Conservation (phyloP, 768 basidiomycete species). For the Boletus tomentosulus region DNA sequence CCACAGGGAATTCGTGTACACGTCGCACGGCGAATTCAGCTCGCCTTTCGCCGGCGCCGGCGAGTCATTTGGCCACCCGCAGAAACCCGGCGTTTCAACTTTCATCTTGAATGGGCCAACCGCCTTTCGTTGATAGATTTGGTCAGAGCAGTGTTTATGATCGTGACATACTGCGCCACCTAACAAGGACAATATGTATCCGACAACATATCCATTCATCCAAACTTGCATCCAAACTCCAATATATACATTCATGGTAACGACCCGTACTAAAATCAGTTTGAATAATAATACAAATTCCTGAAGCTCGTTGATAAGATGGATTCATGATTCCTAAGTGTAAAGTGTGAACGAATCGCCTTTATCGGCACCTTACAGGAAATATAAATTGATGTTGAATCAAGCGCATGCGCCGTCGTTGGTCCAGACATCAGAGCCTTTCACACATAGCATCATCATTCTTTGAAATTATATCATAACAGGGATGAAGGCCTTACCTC, state of each 20-base stretch:
- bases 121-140: no score
- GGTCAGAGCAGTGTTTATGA: no score
- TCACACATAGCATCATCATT: neutral
- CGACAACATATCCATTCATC: no score
- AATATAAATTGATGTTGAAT: neutral
- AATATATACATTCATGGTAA: neutral
- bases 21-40: no score
- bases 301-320: neutral
- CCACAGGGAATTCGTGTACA: no score
- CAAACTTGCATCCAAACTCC: no score
- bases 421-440: conserved; percentile 52
- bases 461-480: neutral
- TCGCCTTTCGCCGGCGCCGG: no score
- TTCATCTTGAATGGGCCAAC: no score
- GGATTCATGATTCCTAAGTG: neutral
- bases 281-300: neutral
- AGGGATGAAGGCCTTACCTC: conserved; percentile 16
- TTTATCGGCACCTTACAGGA: neutral
- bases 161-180: no score
- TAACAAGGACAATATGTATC: no score
- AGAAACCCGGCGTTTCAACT: no score
- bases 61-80: no score
- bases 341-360: neutral
- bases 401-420: conserved; percentile 50
- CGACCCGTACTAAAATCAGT: neutral